These are phyloP conservation scores for Candida chauliodis DNA, from an alignment of 805 yeast species.

Conservation along the genomic window DNA sequence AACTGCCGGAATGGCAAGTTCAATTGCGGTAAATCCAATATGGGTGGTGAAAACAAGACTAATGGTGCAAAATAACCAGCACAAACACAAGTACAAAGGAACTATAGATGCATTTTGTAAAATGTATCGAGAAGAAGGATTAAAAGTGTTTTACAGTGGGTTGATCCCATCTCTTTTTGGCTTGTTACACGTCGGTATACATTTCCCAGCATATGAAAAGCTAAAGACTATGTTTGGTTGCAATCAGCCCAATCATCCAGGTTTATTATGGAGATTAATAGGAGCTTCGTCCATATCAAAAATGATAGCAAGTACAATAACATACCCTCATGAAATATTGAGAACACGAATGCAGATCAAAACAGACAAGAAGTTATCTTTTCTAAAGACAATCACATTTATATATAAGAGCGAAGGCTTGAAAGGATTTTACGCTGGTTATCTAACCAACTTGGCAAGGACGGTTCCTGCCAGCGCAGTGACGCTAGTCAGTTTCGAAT, in stretches of 20 bases:
- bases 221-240: constrained; percentile 54
- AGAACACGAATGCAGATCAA: constrained; percentile 84
- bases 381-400: constrained; percentile 31
- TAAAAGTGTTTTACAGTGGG: constrained; percentile 81
- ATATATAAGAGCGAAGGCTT: constrained; percentile 68
- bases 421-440: constrained; percentile 85
- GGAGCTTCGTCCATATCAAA: constrained; percentile 77
- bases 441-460: constrained; percentile 76
- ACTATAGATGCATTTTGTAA: constrained; percentile 79
- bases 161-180: constrained; percentile 89
- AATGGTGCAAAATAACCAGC: constrained; percentile 69
- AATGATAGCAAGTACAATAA: constrained; percentile 81
- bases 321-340: constrained; percentile 94
- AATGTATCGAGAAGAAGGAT: constrained; percentile 79
- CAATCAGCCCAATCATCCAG: constrained; percentile 10
- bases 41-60: constrained; percentile 97
- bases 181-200: constrained; percentile 88
- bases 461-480: constrained; percentile 95
- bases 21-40: constrained; percentile 85
- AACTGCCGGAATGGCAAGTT: constrained; percentile 83
- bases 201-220: constrained; percentile 89
- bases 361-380: constrained; percentile 14
- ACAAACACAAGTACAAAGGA: constrained; percentile 57
- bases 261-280: constrained; percentile 29
- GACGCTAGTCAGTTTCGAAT: constrained; percentile 91